Evolutionary conservation across 768 basidiomycete genomes (phyloP).

Genomic region (Austroboletus festivus): DNA sequence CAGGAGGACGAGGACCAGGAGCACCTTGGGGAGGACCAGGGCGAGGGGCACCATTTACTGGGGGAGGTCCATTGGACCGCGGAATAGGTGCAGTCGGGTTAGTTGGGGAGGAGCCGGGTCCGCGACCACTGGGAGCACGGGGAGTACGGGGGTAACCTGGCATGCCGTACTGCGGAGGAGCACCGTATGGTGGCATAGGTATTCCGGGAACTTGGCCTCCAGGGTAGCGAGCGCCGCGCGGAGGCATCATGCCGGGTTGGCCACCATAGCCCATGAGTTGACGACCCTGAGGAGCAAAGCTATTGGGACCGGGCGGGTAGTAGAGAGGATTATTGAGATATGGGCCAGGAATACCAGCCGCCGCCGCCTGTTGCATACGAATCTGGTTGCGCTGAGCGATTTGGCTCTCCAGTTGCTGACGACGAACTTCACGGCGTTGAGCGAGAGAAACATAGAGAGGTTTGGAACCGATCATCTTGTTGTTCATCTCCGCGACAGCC

Average conservation of each 20-base stretch:
- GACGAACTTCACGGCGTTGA: slow-evolving; percentile 95
- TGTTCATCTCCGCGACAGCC: slow-evolving; percentile 99
- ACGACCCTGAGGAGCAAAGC: slow-evolving; percentile 69
- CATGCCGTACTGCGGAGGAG: slow-evolving; percentile 76
- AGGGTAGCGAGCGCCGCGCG: slow-evolving; percentile 81
- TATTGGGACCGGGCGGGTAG: slow-evolving; percentile 72
- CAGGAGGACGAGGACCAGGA: slow-evolving; percentile 43
- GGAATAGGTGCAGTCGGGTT: slow-evolving; percentile 61
- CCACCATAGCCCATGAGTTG: slow-evolving; percentile 76
- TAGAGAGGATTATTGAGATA: slow-evolving; percentile 52
- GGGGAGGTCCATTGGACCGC: slow-evolving; percentile 60
- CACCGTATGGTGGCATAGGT: slow-evolving; percentile 73
- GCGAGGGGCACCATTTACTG: slow-evolving; percentile 54
- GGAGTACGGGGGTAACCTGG: slow-evolving; percentile 60
- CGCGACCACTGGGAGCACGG: slow-evolving; percentile 63
- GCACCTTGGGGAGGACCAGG: slow-evolving; percentile 37
- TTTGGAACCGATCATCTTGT: slow-evolving; percentile 99
- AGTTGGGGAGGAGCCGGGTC: slow-evolving; percentile 68
- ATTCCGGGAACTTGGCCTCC: slow-evolving; percentile 73
- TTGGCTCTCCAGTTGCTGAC: slow-evolving; percentile 98
- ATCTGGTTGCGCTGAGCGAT: slow-evolving; percentile 96
- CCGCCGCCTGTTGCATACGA: slow-evolving; percentile 92
- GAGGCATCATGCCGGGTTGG: slow-evolving; percentile 85
- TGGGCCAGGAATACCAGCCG: slow-evolving; percentile 71
- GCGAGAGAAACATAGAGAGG: slow-evolving; percentile 98